These are phyloP conservation scores for Lenwebbia sp. DNA, from an alignment of 345 rosid species.

Conservation along the genomic window DNA sequence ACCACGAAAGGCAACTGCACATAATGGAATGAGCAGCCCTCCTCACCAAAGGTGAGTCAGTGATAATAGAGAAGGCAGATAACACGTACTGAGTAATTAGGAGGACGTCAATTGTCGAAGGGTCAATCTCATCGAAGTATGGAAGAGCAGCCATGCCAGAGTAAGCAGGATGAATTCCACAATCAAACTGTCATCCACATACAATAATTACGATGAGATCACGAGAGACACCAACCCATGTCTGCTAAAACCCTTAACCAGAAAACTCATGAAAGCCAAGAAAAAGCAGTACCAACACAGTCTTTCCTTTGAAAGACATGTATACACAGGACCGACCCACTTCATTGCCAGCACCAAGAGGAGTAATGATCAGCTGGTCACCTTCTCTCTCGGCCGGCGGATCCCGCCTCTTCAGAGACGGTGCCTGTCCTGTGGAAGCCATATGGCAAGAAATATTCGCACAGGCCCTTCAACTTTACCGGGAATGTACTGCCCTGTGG, in stretches of 20 bases:
- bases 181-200: conserved; percentile 46
- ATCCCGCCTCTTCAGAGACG: conserved; percentile 62
- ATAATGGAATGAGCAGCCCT: not conserved
- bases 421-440: conserved; percentile 41
- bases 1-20: not conserved
- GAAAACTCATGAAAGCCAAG: not conserved
- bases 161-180: conserved; percentile 90
- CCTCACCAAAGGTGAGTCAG: not conserved
- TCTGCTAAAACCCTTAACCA: not conserved
- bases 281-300: conserved; percentile 29
- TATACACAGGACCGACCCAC: conserved; percentile 88
- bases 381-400: conserved; percentile 51
- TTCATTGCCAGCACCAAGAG: conserved; percentile 88
- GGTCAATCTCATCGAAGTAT: conserved; percentile 91
- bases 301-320: conserved; percentile 84
- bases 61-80: not conserved
- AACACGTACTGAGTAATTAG: conserved; percentile 60
- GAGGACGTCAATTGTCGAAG: conserved; percentile 73
- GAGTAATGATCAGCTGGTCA: conserved; percentile 61
- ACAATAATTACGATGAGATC: not conserved
- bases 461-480: not conserved
- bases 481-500: not conserved
- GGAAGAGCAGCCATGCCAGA: conserved; percentile 96
- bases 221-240: not conserved
- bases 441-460: not conserved